Conservation (phyloP, 148 eudicot species). For the Dianthus caryophyllus region DNA sequence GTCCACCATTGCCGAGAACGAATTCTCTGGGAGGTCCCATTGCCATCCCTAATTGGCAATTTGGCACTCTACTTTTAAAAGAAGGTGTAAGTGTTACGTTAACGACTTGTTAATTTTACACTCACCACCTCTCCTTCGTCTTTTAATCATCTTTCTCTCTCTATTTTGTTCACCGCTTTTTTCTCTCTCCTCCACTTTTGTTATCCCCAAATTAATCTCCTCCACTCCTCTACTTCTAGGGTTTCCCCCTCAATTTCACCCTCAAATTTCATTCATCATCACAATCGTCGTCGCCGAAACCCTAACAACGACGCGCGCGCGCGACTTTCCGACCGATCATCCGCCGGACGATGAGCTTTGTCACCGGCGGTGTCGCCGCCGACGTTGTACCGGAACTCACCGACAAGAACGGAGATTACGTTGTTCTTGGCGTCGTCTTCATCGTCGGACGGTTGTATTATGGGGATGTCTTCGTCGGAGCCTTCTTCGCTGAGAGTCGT, state of each 20-base stretch:
- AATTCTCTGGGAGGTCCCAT: too few relatives aligned
- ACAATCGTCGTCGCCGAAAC: too few relatives aligned
- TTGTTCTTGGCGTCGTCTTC: conserved; percentile 1
- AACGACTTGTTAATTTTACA: too few relatives aligned
- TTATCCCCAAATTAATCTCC: neutral
- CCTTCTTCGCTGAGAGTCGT: conserved; percentile 22
- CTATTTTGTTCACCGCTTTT: too few relatives aligned
- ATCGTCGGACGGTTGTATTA: neutral
- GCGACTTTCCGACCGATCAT: too few relatives aligned
- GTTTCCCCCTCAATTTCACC: conserved; percentile 10
- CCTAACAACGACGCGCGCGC: too few relatives aligned
- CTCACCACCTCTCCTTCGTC: neutral
- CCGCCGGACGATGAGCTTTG: conserved; percentile 27
- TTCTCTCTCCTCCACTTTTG: neutral
- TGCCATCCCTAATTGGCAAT: too few relatives aligned
- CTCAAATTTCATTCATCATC: too few relatives aligned
- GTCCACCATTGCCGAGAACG: too few relatives aligned
- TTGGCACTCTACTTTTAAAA: too few relatives aligned
- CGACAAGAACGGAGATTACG: conserved; percentile 28
- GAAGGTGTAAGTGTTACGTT: too few relatives aligned
- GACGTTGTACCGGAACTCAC: conserved; percentile 23
- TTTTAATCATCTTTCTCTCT: too few relatives aligned
- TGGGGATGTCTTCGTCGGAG: conserved; percentile 11
- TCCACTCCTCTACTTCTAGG: neutral
- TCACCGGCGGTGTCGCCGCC: conserved; percentile 18